Conservation (phyloP, 2,329 filamentous ascomycete species). For the Aureobasidium leucospermi region DNA sequence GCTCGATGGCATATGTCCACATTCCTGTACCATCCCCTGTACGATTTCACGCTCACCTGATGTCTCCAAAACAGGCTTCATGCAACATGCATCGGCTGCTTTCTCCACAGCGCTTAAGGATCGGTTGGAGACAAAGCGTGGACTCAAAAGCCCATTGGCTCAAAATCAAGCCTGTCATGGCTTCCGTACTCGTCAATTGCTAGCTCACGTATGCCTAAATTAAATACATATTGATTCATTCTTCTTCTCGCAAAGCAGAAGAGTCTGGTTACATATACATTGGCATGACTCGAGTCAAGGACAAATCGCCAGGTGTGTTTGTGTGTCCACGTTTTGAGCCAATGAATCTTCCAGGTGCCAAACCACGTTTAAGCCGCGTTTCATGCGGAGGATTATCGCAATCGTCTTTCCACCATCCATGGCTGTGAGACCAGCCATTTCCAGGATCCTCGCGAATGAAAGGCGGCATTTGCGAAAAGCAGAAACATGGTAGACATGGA, state of each 20-base stretch:
- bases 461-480: neutral
- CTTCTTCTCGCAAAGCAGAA: neutral
- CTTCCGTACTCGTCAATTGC: neutral
- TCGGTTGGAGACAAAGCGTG: neutral
- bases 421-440: neutral
- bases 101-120: conserved; percentile 7
- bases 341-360: neutral
- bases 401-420: neutral
- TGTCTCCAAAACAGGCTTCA: conserved; percentile 6
- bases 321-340: neutral
- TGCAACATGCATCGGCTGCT: conserved; percentile 1
- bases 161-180: neutral
- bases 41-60: neutral
- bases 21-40: neutral
- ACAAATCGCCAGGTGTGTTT: neutral
- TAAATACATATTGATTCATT: neutral
- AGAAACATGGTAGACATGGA: neutral
- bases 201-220: neutral
- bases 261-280: no score
- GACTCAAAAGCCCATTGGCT: neutral
- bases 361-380: neutral
- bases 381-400: neutral
- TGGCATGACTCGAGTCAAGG: neutral
- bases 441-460: neutral
- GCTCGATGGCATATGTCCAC: neutral